A percentile compares a stretch with the other conserved stretches of the same genome.
Conservation (phyloP, 2,329 filamentous ascomycete species). For the Graphilbum sp. region DNA sequence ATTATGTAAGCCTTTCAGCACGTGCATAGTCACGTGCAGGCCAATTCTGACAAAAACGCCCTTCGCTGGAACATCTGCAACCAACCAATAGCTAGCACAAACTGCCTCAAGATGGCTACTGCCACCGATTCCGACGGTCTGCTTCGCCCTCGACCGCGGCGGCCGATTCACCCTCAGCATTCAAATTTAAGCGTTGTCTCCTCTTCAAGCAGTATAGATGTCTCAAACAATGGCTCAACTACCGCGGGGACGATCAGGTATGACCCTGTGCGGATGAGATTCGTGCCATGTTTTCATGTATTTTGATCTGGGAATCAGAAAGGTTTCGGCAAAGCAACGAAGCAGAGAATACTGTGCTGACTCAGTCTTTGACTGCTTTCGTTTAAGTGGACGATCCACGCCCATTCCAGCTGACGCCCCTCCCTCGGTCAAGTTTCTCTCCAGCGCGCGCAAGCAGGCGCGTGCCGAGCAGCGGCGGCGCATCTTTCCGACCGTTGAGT, state of each 20-base stretch:
- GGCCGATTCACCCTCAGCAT: not conserved
- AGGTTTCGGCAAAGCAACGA: no score
- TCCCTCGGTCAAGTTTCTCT: slow-evolving; percentile 78
- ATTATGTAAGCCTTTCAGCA: no score
- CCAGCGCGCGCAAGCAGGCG: slow-evolving; percentile 66
- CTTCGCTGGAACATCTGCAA: no score
- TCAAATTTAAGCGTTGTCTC: not conserved
- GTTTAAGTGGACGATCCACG: no score
- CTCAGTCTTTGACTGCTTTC: no score
- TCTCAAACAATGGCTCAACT: not conserved
- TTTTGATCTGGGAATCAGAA: no score
- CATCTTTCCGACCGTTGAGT: slow-evolving; percentile 87
- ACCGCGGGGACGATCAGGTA: not conserved
- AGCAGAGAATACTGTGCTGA: no score
- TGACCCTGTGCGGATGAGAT: not conserved
- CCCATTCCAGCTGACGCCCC: slow-evolving; percentile 78
- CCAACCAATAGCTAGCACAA: no score
- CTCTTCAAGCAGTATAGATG: not conserved
- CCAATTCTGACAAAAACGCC: no score
- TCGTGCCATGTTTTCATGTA: not conserved
- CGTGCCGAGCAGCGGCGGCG: slow-evolving; percentile 67
- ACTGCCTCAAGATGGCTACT: not conserved
- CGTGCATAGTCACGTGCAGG: no score
- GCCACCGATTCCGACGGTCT: not conserved
- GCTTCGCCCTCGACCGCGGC: not conserved